Base-by-base conservation (phyloP, 495 filamentous ascomycete species). In the Penicillium cinerascens region DNA sequence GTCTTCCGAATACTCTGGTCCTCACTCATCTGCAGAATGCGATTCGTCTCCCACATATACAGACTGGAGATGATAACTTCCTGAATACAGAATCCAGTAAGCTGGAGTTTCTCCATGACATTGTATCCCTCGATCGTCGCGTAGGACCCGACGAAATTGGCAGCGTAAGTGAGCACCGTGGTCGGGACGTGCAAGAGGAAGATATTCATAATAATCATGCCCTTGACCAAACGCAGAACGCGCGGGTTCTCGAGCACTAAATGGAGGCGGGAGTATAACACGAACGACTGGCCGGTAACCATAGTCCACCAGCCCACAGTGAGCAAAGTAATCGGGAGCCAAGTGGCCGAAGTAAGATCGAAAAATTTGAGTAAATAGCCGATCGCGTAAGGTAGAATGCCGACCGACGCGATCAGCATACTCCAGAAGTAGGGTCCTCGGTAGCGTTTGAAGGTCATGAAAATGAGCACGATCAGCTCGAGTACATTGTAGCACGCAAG, bases 401-500 rank as follows among this genome's bases (percentile, higher is more conserved):
- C 69, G 17, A 67, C 44, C 10, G 60, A 66, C n/a, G 72, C 52
- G 11, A 74, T 52, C 29, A 67, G 29, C 60, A 76, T 63, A 33
- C 61, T 67, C 73, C 71, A 76, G 43, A 72, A 76, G 53, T 76
- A 76, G 4, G 71, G 59, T 10, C 73, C 73, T 15, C 61, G 53
- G 36, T 63, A 63, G 29, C 70, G 67, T 26, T 67, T 69, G 57
- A 76, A 76, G 38, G 64, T 67, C 22, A 69, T 54, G 52, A 71
- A 69, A 46, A 80, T 74, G 49, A 72, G 66, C 21, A 74, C 51
- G 33, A 68, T 59, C 35, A 71, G 56, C 58, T 76, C 73, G 22
- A 74, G 26, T 21, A 70, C 59, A 26, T 75, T 71, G 52, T 72
- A 73, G 52, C 67, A 66, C 13, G 62, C 62, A 44, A 75, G 65